Base-by-base conservation (phyloP, 768 basidiomycete genomes). In the Boletus subcaerulescens region DNA sequence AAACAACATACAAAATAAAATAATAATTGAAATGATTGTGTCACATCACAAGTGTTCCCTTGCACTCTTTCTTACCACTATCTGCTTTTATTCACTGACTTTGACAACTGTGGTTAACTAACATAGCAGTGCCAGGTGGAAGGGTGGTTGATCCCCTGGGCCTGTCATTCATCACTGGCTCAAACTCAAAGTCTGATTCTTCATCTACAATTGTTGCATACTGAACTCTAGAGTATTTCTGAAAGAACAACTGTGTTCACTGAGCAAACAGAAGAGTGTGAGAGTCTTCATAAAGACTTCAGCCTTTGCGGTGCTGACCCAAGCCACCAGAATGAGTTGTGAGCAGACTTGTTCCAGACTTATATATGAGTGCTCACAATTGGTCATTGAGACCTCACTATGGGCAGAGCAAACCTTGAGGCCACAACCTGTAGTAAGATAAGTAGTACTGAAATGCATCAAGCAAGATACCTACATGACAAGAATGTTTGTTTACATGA, bases 201-300 rank as follows among this genome's bases (percentile, higher is more conserved):
- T 49, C 38, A 2, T 6, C n/a, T 13, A 14, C 12, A 3, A 8
- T 18, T n/a, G 9, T 24, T 31, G 5, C 26, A 12, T 15, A 7
- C 10, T 13, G 13, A n/a, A 38, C 11, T 48, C 36, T 1, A 12
- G 38, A 20, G n/a, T 55, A 5, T 18, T 46, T 33, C 15, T 35
- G 15, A 56, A 56, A 3, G 35, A 51, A 9, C 55, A 56, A 1
- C 55, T 41, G 14, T 56, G 32, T 13, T 56, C 41, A 1, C 15
- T 31, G 13, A 56, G 12, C 1, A 45, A 42, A 36, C 55, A 56
- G 29, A 51, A 56, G 13, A 56, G 48, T 1, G 40, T 40, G 1
- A 56, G n/a, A 3, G 45, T 56, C 45, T 56, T 56, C 26, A 22
- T 52, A 17, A 56, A 56, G 15, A 56, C 31, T 24, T 55, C 44